Evolutionary conservation across 1,284 basidiomycete species (phyloP), one percentile per base, ranked within the genome.

Genomic region (Rhodotorula sp.): DNA sequence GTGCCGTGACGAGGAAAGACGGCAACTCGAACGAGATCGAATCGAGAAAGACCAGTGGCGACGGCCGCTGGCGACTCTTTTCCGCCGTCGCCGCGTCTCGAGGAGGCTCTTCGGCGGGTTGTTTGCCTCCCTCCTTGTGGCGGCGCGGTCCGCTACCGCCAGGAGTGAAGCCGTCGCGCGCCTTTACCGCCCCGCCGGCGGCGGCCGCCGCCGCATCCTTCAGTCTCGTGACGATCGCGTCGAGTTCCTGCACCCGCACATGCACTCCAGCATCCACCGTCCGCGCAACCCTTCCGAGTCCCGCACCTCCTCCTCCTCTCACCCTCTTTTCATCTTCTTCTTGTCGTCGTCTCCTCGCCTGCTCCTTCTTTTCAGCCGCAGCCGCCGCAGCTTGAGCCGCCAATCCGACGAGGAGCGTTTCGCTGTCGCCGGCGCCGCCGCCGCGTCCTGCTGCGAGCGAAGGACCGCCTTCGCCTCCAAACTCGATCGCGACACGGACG

Each of bases 181-280:
- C 29, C 29, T 29, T 29, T 29, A 29, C 29, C 29, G 29, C 29
- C 29, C 29, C 29, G 29, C 29, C 29, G 29, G 29, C 29, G 29
- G 29, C 29, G 29, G 29, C 29, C 29, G 29, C 29, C 29, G 29
- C 29, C 20, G n/a, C 31, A 5, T 57, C 65, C 23, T 64, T 59
- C 16, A 69, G 20, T 2, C 20, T 43, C 3, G 18, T 23, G 5
- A 71, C 15, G 20, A 76, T 20, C 39, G 63, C 18, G 49, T 68
- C 64, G 47, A 70, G 43, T 62, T 72, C 68, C 63, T 71, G 70
- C 14, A 73, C 61, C 16, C 75, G 48, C 10, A 76, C 51, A 43
- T 70, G 64, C 21, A 74, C 58, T 2, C 72, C 74, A n/a, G 54
- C 54, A 56, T 56, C 54, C n/a, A 56, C 54, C 29, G 31, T n/a